A percentile compares a stretch with the other conserved stretches of the same genome.
Conservation (phyloP, 768 basidiomycete genomes). For the Kwoniella pini region DNA sequence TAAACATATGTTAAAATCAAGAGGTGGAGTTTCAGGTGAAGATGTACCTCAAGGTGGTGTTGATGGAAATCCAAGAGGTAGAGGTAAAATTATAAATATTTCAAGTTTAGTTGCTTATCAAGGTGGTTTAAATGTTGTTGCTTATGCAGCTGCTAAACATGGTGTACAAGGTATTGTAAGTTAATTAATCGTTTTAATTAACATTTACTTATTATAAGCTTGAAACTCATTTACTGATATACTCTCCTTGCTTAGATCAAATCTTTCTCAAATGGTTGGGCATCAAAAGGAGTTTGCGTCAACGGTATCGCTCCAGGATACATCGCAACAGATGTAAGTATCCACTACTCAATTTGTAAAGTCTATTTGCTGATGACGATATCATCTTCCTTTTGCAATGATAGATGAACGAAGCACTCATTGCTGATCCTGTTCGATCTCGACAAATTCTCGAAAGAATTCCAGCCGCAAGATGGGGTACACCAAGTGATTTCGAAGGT, state of each 20-base stretch:
- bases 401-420: conserved; percentile 66
- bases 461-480: conserved; percentile 71
- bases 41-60: conserved; percentile 45
- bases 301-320: conserved; percentile 88
- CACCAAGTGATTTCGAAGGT: conserved; percentile 72
- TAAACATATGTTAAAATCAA: conserved; percentile 74
- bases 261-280: conserved; percentile 92
- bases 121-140: conserved; percentile 71
- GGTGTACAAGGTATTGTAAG: conserved; percentile 63
- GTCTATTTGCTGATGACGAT: too few species aligned
- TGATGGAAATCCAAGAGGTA: conserved; percentile 49
- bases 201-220: too few species aligned
- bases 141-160: conserved; percentile 89
- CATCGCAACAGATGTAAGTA: conserved; percentile 83
- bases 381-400: background rate
- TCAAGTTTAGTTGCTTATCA: conserved; percentile 58
- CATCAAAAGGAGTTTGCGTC: conserved; percentile 79
- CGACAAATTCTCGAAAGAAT: conserved; percentile 75
- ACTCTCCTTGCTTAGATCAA: conserved; percentile 56
- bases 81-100: conserved; percentile 74
- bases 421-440: conserved; percentile 66
- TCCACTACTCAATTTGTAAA: too few species aligned
- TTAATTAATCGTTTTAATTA: too few species aligned
- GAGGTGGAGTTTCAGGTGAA: conserved; percentile 55
- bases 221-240: background rate